Percentiles rank a stretch among this genome's conserved stretches.
Evolutionary conservation across 1,284 basidiomycete species (phyloP).

Genomic region (Sphaerobolus stellatus): DNA sequence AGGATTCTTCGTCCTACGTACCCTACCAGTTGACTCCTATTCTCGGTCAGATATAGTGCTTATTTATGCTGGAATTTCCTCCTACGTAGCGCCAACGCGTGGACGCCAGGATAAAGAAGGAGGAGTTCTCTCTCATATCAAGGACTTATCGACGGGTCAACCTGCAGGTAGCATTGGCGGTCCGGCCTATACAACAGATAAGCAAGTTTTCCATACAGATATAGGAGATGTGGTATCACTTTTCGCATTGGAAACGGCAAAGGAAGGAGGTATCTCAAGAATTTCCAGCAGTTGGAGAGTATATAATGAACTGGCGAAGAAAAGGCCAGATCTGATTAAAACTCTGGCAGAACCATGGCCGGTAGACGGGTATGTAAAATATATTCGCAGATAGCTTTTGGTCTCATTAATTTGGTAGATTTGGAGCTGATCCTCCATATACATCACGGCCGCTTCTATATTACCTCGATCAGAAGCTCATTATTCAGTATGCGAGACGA

Average conservation of each 20-base stretch:
- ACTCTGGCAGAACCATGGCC: constrained; percentile 43
- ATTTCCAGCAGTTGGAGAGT: constrained; percentile 43
- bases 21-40: constrained; percentile 38
- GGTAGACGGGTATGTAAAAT: constrained; percentile 36
- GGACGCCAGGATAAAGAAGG: constrained; percentile 43
- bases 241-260: constrained; percentile 40
- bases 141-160: constrained; percentile 42
- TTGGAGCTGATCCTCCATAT: constrained; percentile 39
- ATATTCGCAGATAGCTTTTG: neutral
- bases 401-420: constrained; percentile 26
- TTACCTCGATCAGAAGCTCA: constrained; percentile 37
- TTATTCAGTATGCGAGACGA: constrained; percentile 48
- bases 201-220: constrained; percentile 50
- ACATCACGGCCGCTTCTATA: constrained; percentile 41
- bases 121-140: constrained; percentile 46
- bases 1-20: constrained; percentile 42
- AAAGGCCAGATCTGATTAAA: constrained; percentile 43
- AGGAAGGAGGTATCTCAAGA: constrained; percentile 43
- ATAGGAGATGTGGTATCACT: constrained; percentile 45
- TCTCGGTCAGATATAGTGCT: constrained; percentile 34
- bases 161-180: constrained; percentile 41
- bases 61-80: constrained; percentile 37
- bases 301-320: constrained; percentile 46
- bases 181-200: constrained; percentile 48
- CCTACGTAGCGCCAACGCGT: constrained; percentile 41